Base-by-base conservation (phyloP, 345 rosid species). In the Populus ilicifolia region DNA sequence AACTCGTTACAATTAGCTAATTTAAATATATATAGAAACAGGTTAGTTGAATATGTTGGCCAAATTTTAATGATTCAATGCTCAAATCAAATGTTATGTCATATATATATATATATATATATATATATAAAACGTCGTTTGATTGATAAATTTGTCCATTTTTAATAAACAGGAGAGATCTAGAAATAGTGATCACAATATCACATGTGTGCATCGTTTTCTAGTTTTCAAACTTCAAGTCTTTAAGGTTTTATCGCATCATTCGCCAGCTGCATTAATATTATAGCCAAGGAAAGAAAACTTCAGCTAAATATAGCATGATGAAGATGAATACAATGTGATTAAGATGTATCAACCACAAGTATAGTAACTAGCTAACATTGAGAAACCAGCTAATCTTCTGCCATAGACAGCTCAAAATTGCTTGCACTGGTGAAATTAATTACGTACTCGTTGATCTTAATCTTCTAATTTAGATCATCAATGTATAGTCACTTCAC, bases 341-440 rank as follows among this genome's bases (percentile, higher is more conserved):
- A 70, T 8, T 54, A 72, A 54, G 18, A 23, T 41, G 76, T 38
- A 11, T 27, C 52, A 73, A 41, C 76, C 68, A 36, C 14, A 14
- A 41, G 3, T 8, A 43, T 30, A 16, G 59, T 52, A 27, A n/a
- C 11, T 20, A 27, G 12, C 11, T 20, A 27, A 39, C 13, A 21
- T 11, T 12, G 6, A 39, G 46, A 21, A 36, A 29, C 35, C 25
- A 33, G 16, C 5, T 48, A 35, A 72, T 2, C 21, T 59, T 41
- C 11, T 59, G 48, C 48, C 25, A 39, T n/a, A 8, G 20, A 36
- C 38, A 63, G 36, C 36, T 63, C 25, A 6, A 59, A 35, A 16
- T 74, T 73, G 17, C 77, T 75, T 75, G 63, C 44, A 46, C 48
- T 0, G 6, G 70, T 75, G 30, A 35, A 8, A 29, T 74, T 43